These are phyloP conservation scores for Xenosphaeropsis pyriputrescens DNA, from an alignment of 2,329 filamentous ascomycete species.

Conservation along the genomic window DNA sequence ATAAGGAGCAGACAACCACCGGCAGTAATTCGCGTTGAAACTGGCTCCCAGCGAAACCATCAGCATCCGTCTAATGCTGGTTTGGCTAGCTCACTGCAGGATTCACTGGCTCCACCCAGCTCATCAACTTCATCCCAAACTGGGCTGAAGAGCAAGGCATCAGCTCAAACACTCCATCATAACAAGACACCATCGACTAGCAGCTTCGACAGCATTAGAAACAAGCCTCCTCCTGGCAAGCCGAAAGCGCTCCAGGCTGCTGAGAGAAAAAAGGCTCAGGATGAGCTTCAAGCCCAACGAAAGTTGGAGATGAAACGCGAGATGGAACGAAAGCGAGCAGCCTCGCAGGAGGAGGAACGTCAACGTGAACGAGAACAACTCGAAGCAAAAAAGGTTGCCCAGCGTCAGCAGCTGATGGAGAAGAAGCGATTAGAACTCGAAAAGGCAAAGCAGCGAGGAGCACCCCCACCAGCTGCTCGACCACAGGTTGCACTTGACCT, in stretches of 20 bases:
- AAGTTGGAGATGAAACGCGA: conserved; percentile 74
- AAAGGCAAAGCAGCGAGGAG: conserved; percentile 48
- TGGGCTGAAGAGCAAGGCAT: conserved; percentile 45
- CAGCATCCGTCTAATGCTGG: conserved; percentile 43
- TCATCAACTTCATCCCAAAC: conserved; percentile 30
- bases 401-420: conserved; percentile 42
- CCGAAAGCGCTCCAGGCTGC: conserved; percentile 61
- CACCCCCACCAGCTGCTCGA: conserved; percentile 43
- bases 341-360: conserved; percentile 47
- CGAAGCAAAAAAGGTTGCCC: conserved; percentile 51
- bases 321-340: conserved; percentile 60
- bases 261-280: conserved; percentile 67
- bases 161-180: conserved; percentile 23
- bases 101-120: conserved; percentile 29
- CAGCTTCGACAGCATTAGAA: conserved; percentile 46
- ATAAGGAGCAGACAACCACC: conserved; percentile 50
- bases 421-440: conserved; percentile 36
- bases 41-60: conserved; percentile 46
- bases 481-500: conserved; percentile 29
- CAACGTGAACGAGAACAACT: conserved; percentile 27
- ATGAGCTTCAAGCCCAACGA: conserved; percentile 65
- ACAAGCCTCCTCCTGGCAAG: conserved; percentile 44
- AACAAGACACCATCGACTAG: conserved; percentile 23
- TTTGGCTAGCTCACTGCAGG: conserved; percentile 42
- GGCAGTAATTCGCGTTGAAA: conserved; percentile 59